Evolutionary conservation across 2,329 filamentous ascomycete species (phyloP).

Genomic region (Dissoconium aciculare): DNA sequence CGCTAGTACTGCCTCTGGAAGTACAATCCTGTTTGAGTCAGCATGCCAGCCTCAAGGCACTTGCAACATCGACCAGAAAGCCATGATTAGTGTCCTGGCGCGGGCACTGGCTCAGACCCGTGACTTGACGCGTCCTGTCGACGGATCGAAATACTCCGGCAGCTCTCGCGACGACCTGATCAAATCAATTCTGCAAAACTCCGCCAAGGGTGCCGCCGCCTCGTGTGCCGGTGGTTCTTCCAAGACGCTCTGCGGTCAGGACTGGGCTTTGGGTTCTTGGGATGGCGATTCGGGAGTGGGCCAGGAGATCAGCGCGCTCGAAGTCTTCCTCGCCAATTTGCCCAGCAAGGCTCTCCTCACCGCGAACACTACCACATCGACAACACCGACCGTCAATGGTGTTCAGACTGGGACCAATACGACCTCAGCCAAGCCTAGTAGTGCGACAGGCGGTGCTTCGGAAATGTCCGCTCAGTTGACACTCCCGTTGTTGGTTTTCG

Average conservation of each 20-base stretch:
- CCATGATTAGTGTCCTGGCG: slow-evolving; percentile 56
- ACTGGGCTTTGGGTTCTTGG: slow-evolving; percentile 25
- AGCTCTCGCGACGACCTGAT: too few species aligned
- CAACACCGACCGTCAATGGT: neutral
- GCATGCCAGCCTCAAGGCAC: slow-evolving; percentile 46
- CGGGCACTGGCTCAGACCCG: slow-evolving; percentile 10
- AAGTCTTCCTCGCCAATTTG: slow-evolving; percentile 31
- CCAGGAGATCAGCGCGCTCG: slow-evolving; percentile 40
- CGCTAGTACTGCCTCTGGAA: too few species aligned
- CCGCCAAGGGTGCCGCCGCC: slow-evolving; percentile 39
- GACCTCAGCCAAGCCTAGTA: too few species aligned
- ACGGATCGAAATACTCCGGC: slow-evolving; percentile 5
- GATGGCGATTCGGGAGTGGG: slow-evolving; percentile 37
- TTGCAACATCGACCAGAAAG: slow-evolving; percentile 58
- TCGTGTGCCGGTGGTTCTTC: slow-evolving; percentile 36
- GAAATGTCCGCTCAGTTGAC: too few species aligned
- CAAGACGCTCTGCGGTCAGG: slow-evolving; percentile 25
- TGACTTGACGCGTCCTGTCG: slow-evolving; percentile 4
- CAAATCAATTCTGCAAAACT: slow-evolving; percentile 24
- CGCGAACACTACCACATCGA: slow-evolving; percentile 2
- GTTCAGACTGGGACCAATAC: slow-evolving; percentile 8
- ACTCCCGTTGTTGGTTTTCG: too few species aligned
- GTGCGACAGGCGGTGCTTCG: too few species aligned
- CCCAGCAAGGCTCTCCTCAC: slow-evolving; percentile 5
- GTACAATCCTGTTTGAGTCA: slow-evolving; percentile 44